phyloP scores from a whole-genome alignment of 306 rosid species.

The Styphnolobium japonicum region DNA sequence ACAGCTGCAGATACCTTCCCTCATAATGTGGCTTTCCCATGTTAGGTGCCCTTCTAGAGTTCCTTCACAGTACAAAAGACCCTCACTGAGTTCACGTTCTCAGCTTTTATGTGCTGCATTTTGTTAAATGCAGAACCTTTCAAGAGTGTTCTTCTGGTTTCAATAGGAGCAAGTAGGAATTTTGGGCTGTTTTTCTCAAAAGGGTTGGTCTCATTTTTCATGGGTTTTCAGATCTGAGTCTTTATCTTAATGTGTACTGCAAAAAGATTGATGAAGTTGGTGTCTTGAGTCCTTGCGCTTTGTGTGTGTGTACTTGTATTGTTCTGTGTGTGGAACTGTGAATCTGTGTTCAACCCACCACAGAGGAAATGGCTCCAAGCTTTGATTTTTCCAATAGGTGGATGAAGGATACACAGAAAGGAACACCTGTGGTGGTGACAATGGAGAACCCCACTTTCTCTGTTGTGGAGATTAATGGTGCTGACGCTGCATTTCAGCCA shows the following conservation, averaged over 20 bases:
- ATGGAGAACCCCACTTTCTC: conserved; percentile 90
- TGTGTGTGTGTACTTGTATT: not conserved
- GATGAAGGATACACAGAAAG: conserved; percentile 54
- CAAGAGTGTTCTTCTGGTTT: conserved; percentile 35
- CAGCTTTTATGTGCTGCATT: conserved; percentile 45
- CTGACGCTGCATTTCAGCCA: conserved; percentile 84
- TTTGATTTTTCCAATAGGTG: conserved; percentile 71
- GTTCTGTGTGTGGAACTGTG: not conserved
- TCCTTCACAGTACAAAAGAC: conserved; percentile 29
- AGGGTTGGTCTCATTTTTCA: conserved; percentile 40
- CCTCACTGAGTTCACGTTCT: conserved; percentile 23
- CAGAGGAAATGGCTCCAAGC: conserved; percentile 67
- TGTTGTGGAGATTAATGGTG: conserved; percentile 76
- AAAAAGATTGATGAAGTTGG: conserved; percentile 28
- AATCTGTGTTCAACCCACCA: not conserved
- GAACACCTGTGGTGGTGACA: conserved; percentile 86
- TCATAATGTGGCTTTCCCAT: conserved; percentile 67
- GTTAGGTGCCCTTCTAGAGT: conserved; percentile 45
- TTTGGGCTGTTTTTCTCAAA: conserved; percentile 9
- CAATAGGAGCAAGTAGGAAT: not conserved
- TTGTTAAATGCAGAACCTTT: conserved; percentile 34
- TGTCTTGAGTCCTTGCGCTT: not conserved
- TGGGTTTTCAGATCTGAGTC: conserved; percentile 58
- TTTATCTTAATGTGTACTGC: not conserved
- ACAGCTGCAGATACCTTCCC: conserved; percentile 90